Evolutionary conservation across 129 eudicot species (phyloP), one percentile per base, ranked within the genome.

Genomic region (Pulicaria dysenterica): DNA sequence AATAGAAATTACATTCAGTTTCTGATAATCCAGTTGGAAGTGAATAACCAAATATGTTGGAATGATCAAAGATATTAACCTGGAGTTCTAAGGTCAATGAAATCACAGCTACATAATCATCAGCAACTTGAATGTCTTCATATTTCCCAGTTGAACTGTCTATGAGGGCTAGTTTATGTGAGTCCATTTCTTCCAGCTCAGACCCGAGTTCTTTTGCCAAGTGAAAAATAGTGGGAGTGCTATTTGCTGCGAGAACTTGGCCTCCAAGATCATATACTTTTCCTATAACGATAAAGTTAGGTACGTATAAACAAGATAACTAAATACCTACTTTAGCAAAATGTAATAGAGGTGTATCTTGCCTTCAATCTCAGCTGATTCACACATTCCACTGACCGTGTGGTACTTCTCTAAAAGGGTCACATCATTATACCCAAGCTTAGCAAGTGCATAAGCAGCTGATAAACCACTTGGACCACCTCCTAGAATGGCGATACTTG

Each of bases 401-500:
- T 87, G 91, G 74, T 87, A 80, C 72, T 91, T 91, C 71, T 91
- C 97, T 57, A 91, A 44, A 41, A 91, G 79, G 3, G 95, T 91
- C 17, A 91, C 91, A 77, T 87, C 85, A 13, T 31, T 77, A 72
- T 87, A 87, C 40, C 97, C 97, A 56, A 91, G 97, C 72, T 73
- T 91, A 47, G 84, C 39, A 39, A 91, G 72, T 38, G 97, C 95
- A 67, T 91, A 91, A 69, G 97, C 95, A 31, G 91, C 89, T 56
- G 97, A 91, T 76, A 91, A 74, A 50, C 97, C 97, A 69, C 97
- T 87, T 56, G 97, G 97, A 36, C 95, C 97, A 40, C 88, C 97
- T 60, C 97, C 97, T 51, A 91, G 34, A 64, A 87, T 85, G 66
- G 80, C 86, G 12, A 91, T 91, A 58, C 81, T 72, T 42, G 91